Percentiles rank a stretch among this genome's conserved stretches.
phyloP scores from a whole-genome alignment of 352 stramenopile genomes.

The Pythium dissimile region DNA sequence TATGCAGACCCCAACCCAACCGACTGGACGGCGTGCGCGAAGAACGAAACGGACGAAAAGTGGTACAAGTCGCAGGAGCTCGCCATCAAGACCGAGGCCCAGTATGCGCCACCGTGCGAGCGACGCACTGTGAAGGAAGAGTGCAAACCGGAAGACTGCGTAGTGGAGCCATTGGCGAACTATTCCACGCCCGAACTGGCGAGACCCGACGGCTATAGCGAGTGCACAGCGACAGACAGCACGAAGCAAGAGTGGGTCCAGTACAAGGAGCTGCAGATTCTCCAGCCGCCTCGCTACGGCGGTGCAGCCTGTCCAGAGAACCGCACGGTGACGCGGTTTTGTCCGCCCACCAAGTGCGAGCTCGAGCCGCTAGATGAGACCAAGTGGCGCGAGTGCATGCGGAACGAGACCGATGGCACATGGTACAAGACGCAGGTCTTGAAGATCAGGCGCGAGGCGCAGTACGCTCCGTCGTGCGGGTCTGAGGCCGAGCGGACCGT shows the following conservation, averaged over 20 bases:
- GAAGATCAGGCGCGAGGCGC: neutral
- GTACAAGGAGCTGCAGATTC: neutral
- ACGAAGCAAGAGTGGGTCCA: neutral
- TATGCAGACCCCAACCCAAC: neutral
- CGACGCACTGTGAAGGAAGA: neutral
- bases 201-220: neutral
- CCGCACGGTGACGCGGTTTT: neutral
- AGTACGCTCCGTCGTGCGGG: neutral
- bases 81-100: constrained; percentile 17
- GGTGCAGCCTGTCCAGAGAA: constrained; percentile 9
- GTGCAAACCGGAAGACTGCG: neutral
- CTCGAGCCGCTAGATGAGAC: neutral
- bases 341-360: neutral
- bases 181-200: neutral
- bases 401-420: neutral
- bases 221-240: neutral
- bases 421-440: neutral
- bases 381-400: neutral
- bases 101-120: neutral
- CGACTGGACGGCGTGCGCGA: neutral
- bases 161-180: neutral
- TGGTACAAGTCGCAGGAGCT: neutral
- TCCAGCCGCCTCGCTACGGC: constrained; percentile 6
- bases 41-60: neutral
- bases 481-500: neutral